phyloP scores from a whole-genome alignment of 208 protist genomes.

The Balamuthia mandrillaris region DNA sequence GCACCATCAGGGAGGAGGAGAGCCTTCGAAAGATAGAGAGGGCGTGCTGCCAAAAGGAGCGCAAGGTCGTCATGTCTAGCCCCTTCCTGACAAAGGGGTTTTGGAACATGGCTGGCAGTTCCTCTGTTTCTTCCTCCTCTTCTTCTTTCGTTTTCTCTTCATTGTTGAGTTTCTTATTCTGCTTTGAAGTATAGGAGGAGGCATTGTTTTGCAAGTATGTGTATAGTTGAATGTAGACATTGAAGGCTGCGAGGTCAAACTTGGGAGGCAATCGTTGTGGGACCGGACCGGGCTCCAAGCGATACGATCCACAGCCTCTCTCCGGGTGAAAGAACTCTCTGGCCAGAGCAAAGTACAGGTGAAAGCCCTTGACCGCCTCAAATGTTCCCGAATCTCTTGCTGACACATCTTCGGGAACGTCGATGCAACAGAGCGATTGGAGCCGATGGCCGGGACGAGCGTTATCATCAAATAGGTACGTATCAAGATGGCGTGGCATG shows the following conservation, averaged over 20 bases:
- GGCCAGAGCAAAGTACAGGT: neutral
- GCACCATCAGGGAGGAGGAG: neutral
- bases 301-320: neutral
- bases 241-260: neutral
- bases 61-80: no score
- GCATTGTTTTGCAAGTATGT: neutral
- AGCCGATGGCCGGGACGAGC: neutral
- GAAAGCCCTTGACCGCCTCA: neutral
- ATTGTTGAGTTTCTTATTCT: no score
- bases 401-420: neutral
- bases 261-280: no score
- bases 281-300: neutral
- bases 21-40: neutral
- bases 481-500: no score
- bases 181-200: no score
- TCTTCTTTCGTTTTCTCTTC: no score
- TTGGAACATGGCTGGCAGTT: no score
- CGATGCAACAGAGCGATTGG: neutral
- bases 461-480: no score
- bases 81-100: no score
- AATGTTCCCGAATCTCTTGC: neutral
- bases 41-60: neutral
- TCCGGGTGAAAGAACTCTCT: neutral
- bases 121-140: no score
- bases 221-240: neutral